Evolutionary conservation across 2,329 filamentous ascomycete genomes (phyloP).

Genomic region (Ilyonectria sp.): DNA sequence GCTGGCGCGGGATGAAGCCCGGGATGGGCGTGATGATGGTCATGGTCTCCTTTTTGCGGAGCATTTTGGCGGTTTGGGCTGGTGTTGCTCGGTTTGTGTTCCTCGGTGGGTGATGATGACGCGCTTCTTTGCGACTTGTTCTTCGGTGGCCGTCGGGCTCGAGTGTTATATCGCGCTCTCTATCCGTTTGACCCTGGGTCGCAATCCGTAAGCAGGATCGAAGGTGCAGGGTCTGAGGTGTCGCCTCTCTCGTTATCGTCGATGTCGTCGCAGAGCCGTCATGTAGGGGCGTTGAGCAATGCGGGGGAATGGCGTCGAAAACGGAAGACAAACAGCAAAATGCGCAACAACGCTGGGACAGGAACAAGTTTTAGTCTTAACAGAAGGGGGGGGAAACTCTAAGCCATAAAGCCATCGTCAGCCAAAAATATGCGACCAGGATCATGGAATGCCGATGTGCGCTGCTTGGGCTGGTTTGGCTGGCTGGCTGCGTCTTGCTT

Average conservation of each 20-base stretch:
- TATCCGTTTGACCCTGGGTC: background rate
- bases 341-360: no score
- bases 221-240: background rate
- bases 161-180: background rate
- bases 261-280: background rate
- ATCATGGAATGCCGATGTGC: background rate
- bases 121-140: background rate
- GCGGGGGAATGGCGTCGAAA: background rate
- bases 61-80: constrained; percentile 56
- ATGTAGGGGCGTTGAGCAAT: background rate
- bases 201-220: background rate
- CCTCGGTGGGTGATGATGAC: background rate
- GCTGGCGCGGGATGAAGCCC: constrained; percentile 78
- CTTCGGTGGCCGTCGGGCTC: background rate
- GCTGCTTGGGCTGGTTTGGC: background rate
- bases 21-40: constrained; percentile 81
- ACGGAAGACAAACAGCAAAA: background rate
- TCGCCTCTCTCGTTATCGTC: background rate
- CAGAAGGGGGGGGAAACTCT: no score
- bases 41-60: constrained; percentile 76
- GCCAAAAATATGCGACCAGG: background rate
- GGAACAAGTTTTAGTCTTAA: no score
- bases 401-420: no score
- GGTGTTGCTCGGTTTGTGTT: background rate
- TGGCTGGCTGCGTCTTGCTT: background rate